A percentile compares a stretch with the other conserved stretches of the same genome.
Conservation (phyloP, 73 alveolate species). For the Stentor roeselii region DNA sequence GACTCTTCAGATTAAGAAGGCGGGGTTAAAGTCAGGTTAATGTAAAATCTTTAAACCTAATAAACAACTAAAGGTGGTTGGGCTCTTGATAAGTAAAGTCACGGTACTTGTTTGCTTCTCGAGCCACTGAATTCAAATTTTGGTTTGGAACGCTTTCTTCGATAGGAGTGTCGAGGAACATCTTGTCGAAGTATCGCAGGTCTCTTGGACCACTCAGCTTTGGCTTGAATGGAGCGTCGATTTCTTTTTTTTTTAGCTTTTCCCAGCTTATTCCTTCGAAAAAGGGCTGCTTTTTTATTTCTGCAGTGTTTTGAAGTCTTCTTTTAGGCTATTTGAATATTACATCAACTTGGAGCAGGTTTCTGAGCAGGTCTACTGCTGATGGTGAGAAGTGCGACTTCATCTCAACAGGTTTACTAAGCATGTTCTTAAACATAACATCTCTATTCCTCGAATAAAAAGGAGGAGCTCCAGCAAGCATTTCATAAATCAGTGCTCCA, state of each 20-base stretch:
- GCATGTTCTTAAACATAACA: conserved; percentile 40
- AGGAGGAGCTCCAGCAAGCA: conserved; percentile 76
- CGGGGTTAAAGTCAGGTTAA: no score
- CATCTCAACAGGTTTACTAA: conserved; percentile 35
- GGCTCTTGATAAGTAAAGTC: conserved; percentile 32
- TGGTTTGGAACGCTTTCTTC: conserved; percentile 20
- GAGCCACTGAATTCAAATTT: conserved; percentile 17
- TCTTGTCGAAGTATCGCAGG: conserved; percentile 50
- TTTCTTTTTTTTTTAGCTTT: conserved; percentile 38
- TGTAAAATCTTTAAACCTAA: no score
- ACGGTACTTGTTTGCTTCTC: conserved; percentile 16
- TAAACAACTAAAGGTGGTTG: not conserved
- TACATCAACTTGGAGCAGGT: conserved; percentile 38
- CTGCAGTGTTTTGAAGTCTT: conserved; percentile 43
- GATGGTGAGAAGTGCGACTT: conserved; percentile 40
- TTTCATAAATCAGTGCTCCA: conserved; percentile 69
- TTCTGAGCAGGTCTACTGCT: conserved; percentile 34
- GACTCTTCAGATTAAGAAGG: no score
- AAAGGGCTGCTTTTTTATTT: conserved; percentile 74
- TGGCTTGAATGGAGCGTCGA: conserved; percentile 74
- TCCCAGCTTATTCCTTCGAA: conserved; percentile 80
- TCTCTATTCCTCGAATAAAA: conserved; percentile 50
- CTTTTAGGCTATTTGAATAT: conserved; percentile 40
- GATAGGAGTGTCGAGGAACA: conserved; percentile 24
- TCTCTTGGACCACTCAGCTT: conserved; percentile 45